A percentile compares a stretch with the other conserved stretches of the same genome.
Evolutionary conservation across 371 early-diverging fungal species (phyloP).

Genomic region (Rhizopus delemar): DNA sequence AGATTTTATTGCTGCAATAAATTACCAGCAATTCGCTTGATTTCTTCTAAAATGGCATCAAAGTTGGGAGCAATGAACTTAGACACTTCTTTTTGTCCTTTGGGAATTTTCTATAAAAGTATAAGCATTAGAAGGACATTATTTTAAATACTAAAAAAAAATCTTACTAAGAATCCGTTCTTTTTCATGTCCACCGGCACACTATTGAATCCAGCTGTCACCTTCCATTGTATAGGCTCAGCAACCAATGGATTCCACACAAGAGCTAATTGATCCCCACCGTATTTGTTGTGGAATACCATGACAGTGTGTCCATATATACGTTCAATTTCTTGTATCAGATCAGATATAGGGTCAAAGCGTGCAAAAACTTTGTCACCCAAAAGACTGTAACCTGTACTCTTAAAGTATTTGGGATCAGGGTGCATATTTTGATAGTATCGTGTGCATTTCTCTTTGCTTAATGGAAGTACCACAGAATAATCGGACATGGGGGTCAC

Average conservation of each 20-base stretch:
- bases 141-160: constrained; percentile 6
- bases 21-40: constrained; percentile 57
- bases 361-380: constrained; percentile 50
- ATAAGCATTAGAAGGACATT: not conserved
- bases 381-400: constrained; percentile 32
- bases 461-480: constrained; percentile 65
- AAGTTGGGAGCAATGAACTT: constrained; percentile 66
- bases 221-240: constrained; percentile 67
- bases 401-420: constrained; percentile 42
- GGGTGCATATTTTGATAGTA: constrained; percentile 62
- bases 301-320: constrained; percentile 56
- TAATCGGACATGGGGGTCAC: constrained; percentile 71
- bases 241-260: constrained; percentile 66
- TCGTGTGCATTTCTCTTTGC: constrained; percentile 56
- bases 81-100: constrained; percentile 41
- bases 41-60: constrained; percentile 69
- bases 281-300: constrained; percentile 77
- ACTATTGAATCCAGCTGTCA: constrained; percentile 62
- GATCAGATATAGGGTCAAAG: constrained; percentile 68
- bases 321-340: constrained; percentile 61
- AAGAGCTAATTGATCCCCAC: constrained; percentile 75
- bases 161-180: constrained; percentile 51
- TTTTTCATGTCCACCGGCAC: constrained; percentile 60
- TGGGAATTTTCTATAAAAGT: constrained; percentile 38
- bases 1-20: constrained; percentile 14